phyloP scores from a whole-genome alignment of 768 basidiomycete species.

The Collybia nuda region DNA sequence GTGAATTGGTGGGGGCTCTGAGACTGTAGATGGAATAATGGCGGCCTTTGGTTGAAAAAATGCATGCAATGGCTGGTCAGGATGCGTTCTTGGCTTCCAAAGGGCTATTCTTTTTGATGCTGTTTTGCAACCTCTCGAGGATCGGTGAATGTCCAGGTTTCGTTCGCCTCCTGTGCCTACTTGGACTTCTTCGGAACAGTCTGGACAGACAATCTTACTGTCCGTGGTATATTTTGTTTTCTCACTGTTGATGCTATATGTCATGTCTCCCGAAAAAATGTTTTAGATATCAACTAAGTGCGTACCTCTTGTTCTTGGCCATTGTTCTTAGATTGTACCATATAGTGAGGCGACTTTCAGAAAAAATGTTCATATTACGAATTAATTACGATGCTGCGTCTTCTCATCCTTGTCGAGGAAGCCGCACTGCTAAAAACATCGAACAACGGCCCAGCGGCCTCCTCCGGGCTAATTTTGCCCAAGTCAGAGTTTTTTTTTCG shows the following conservation, averaged over 20 bases:
- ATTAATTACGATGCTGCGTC: not conserved
- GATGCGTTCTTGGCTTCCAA: not conserved
- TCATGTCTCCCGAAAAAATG: not conserved
- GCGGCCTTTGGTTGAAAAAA: not conserved
- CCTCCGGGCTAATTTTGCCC: not conserved
- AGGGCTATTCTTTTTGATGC: not conserved
- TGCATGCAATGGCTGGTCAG: not conserved
- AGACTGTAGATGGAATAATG: not conserved
- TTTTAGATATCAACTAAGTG: not conserved
- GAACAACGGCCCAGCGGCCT: not conserved
- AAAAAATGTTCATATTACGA: not conserved
- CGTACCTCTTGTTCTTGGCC: not conserved
- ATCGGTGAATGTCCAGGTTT: not conserved
- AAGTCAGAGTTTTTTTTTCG: not conserved
- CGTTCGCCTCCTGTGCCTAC: not conserved
- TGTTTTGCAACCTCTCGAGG: not conserved
- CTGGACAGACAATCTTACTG: not conserved
- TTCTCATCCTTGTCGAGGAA: not conserved
- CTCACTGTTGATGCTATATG: not conserved
- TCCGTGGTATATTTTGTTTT: not conserved
- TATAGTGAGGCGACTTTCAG: not conserved
- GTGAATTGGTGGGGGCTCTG: not conserved
- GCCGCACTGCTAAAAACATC: not conserved
- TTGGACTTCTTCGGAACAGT: not conserved
- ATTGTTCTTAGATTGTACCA: not conserved